Evolutionary conservation across 805 yeast species (phyloP), one percentile per base, ranked within the genome.

Genomic region (Nakazawaea populi): DNA sequence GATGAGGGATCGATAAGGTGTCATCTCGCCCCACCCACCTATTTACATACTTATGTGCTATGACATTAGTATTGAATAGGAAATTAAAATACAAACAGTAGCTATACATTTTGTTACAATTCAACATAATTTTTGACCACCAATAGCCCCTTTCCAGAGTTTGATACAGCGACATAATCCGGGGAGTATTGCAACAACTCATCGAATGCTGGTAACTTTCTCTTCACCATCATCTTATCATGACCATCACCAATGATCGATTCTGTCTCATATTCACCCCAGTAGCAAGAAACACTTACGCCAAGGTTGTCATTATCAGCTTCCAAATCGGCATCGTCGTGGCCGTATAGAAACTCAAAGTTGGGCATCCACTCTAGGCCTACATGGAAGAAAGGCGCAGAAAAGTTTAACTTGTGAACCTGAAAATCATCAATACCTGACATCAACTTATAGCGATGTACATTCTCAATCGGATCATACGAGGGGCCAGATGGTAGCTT

Each of bases 321-420:
- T n/a, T 60, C 64, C 31, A 58, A 65, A 27, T 66, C 69, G 38
- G 62, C 67, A 42, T 73, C 81, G 31, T 73, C 73, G 11, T 76
- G 11, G 35, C 11, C 68, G 58, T 77, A 68, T 48, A 74, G 75
- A 27, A 46, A 38, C 6, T 46, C 50, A 18, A 46, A 51, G 24
- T 46, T 39, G 4, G 95, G 95, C 35, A 85, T 70, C 96, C 96
- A 89, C 60, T 87, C 87, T 46, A 89, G 57, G 2, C 84, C 87
- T 42, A 89, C 53, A 55, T 77, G 87, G 59, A 79, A 85, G 6
- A 58, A 59, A 1, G 71, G 58, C 46, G 73, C 72, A 5, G 76
- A 70, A 83, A 89, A 83, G 57, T 76, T 73, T 30, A 85, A 66
- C 60, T 85, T 87, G 64, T 85, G 87, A 52, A 89, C 60, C 48